Base-by-base conservation (phyloP, 129 eudicot genomes). In the Deinandra increscens region DNA sequence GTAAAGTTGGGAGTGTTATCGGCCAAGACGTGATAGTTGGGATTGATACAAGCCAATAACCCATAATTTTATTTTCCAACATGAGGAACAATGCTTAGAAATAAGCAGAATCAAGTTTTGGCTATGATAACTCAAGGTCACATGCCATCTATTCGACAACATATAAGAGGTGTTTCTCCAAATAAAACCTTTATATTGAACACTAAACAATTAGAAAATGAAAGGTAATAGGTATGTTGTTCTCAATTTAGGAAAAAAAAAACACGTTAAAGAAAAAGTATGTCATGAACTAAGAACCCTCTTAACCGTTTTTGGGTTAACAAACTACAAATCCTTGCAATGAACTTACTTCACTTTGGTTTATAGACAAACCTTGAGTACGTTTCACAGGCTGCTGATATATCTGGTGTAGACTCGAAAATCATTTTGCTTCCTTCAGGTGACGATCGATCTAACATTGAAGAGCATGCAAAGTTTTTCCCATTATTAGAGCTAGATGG, bases 381-480 rank as follows among this genome's bases (percentile, higher is more conserved):
- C 20, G 87, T 55, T 56, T 75, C 38, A 66, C 79, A 91, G 68
- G 75, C 70, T 69, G 86, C 73, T 61, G 87, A 82, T 41, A 82
- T 75, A n/a, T 84, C 85, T 69, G 87, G 85, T 33, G 87, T 69
- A 19, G 84, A 90, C 79, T 81, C 91, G 1, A 72, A 74, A 50
- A 76, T 78, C 68, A 79, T 49, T 65, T 76, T 79, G 65, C 70
- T 76, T 60, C 68, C 68, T 63, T 51, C 29, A 55, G 36, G 61
- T 23, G 70, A 75, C 12, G 88, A 71, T 55, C 72, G 70, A 44
- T 74, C 83, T 66, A 80, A 58, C 42, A 81, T 50, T 33, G 62
- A 82, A 74, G 82, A 72, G 61, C 67, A 71, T 17, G 80, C 70
- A 66, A 55, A 67, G 5, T 60, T 82, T 56, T 75, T 75, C 17